Percentiles rank a stretch among this genome's conserved stretches.
Evolutionary conservation across 352 stramenopile species (phyloP).

Genomic region (Pythium dissimile): DNA sequence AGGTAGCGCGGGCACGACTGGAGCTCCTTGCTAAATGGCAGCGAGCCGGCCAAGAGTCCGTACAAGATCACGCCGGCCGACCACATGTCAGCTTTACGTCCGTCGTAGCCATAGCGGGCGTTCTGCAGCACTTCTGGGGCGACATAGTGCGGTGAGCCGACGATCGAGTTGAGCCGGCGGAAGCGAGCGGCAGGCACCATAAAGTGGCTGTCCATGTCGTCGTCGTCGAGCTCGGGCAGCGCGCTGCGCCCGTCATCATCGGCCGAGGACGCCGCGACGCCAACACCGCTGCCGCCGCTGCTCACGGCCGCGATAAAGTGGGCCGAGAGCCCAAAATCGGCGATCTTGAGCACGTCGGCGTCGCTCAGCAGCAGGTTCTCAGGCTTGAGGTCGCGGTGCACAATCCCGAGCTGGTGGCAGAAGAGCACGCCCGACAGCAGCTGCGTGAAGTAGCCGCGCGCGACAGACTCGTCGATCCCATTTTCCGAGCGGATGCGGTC

Average conservation of each 20-base stretch:
- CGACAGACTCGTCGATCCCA: conserved; percentile 74
- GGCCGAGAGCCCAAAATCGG: conserved; percentile 93
- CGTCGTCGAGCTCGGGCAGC: conserved; percentile 22
- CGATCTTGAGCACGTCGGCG: conserved; percentile 91
- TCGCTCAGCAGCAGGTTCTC: conserved; percentile 92
- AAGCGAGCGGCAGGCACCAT: conserved; percentile 45
- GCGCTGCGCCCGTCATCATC: conserved; percentile 13
- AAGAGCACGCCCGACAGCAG: conserved; percentile 87
- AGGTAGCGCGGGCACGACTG: conserved; percentile 91
- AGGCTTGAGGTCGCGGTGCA: conserved; percentile 87
- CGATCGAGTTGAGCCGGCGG: conserved; percentile 92
- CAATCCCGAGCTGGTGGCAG: conserved; percentile 87
- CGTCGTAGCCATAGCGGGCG: conserved; percentile 87
- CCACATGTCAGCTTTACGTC: conserved; percentile 92
- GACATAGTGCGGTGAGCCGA: conserved; percentile 96
- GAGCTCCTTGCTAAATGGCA: conserved; percentile 96
- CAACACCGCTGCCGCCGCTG: conserved; percentile 27
- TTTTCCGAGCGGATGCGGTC: conserved; percentile 89
- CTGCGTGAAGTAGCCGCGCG: conserved; percentile 87
- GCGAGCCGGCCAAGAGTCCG: conserved; percentile 87
- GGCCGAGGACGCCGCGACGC: conserved; percentile 25
- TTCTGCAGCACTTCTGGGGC: conserved; percentile 94
- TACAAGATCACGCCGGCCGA: conserved; percentile 93
- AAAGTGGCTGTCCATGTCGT: conserved; percentile 17
- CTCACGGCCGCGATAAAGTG: conserved; percentile 87